Conservation (phyloP, 371 early-diverging fungal genomes). For the Blakeslea trispora region DNA sequence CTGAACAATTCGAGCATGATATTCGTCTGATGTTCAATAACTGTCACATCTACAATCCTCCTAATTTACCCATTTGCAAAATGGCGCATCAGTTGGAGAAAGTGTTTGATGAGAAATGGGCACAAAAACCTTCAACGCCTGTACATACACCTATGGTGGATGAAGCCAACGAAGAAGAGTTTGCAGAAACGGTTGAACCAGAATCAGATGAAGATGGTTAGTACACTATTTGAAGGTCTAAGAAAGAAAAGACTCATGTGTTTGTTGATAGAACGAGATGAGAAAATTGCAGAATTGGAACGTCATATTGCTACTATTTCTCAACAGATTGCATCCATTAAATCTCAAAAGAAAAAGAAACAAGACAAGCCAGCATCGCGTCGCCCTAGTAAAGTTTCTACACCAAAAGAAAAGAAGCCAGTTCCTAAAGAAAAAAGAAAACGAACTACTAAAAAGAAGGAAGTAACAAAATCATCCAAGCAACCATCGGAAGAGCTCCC, state of each 20-base stretch:
- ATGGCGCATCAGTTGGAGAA: constrained; percentile 81
- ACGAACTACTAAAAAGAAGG: constrained; percentile 21
- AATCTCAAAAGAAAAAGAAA: constrained; percentile 60
- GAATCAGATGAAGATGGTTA: constrained; percentile 47
- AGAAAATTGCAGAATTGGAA: constrained; percentile 66
- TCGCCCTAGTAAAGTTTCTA: constrained; percentile 18
- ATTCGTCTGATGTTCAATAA: constrained; percentile 90
- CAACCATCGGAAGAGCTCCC: constrained; percentile 36
- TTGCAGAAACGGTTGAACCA: constrained; percentile 26
- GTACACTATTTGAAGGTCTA: background rate
- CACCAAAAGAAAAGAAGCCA: constrained; percentile 20
- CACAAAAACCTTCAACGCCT: constrained; percentile 54
- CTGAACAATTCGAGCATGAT: constrained; percentile 85
- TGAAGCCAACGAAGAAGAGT: constrained; percentile 13
- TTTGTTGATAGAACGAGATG: constrained; percentile 35
- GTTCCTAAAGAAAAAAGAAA: constrained; percentile 27
- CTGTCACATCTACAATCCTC: constrained; percentile 94
- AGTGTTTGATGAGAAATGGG: constrained; percentile 88
- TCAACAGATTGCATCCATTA: constrained; percentile 65
- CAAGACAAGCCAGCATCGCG: constrained; percentile 32
- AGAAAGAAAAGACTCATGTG: background rate
- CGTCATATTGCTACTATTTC: constrained; percentile 65
- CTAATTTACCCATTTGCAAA: constrained; percentile 84
- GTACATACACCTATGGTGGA: constrained; percentile 14
- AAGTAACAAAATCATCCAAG: constrained; percentile 9